phyloP scores from a whole-genome alignment of 2,329 filamentous ascomycete genomes.

The Calonectria naviculata region DNA sequence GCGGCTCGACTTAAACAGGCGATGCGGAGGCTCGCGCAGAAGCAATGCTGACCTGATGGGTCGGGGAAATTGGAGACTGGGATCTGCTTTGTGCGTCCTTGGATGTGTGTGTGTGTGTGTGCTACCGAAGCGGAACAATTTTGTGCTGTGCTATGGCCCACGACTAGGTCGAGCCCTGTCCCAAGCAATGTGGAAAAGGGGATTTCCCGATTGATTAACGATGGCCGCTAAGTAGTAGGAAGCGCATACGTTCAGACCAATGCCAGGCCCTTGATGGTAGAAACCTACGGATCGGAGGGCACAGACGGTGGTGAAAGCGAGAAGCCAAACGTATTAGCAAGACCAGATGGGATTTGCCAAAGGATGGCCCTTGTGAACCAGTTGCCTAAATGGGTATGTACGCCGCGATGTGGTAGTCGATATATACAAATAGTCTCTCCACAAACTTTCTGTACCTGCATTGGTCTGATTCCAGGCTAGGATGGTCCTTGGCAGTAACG shows the following conservation, averaged over 20 bases:
- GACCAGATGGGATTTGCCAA: background rate
- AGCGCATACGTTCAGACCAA: background rate
- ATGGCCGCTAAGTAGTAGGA: background rate
- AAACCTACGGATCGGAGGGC: conserved; percentile 19
- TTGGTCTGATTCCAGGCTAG: background rate
- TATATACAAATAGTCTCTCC: conserved; percentile 2
- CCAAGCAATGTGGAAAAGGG: background rate
- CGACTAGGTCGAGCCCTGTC: background rate
- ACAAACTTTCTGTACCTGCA: conserved; percentile 19
- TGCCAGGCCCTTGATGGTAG: background rate
- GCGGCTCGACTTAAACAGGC: conserved; percentile 2
- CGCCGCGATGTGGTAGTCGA: conserved; percentile 16
- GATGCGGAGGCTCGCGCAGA: background rate
- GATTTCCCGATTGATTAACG: background rate
- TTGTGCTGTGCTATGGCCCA: background rate
- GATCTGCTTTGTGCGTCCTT: background rate
- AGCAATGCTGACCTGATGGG: background rate
- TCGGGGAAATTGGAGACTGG: conserved; percentile 5
- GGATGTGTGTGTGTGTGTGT: background rate
- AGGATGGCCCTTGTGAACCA: background rate
- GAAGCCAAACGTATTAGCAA: background rate
- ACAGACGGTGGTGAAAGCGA: conserved; percentile 12
- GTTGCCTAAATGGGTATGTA: conserved; percentile 12
- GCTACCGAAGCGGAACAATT: conserved; percentile 4
- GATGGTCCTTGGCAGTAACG: conserved; percentile 4